These are phyloP conservation scores for Didymellaceae sp. DNA, from an alignment of 2,329 filamentous ascomycete species.

Conservation along the genomic window DNA sequence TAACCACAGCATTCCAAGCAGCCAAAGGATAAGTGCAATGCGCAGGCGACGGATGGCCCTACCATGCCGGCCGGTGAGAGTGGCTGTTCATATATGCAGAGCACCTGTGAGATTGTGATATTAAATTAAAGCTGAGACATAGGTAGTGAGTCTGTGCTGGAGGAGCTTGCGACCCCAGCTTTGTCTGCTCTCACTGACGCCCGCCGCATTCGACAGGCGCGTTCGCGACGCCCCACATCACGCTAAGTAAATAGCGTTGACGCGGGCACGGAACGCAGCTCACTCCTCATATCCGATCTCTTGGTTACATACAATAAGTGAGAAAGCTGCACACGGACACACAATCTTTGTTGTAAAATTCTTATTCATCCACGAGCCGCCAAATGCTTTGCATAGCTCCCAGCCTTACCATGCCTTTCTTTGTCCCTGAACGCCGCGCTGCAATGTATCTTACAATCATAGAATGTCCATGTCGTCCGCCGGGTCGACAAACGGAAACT, in stretches of 20 bases:
- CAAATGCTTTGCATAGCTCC: constrained; percentile 2
- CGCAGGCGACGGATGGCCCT: not conserved
- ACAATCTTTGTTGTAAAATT: not conserved
- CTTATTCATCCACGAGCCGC: not conserved
- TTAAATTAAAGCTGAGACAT: not conserved
- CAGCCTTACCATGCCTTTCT: constrained; percentile 1
- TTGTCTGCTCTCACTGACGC: not conserved
- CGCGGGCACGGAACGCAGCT: constrained; percentile 4
- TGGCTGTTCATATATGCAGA: not conserved
- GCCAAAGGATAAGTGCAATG: not conserved
- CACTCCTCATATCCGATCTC: not conserved
- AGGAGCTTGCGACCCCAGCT: not conserved
- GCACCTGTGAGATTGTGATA: not conserved
- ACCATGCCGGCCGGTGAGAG: constrained; percentile 16
- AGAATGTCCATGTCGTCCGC: constrained; percentile 48
- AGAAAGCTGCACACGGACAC: too few relatives aligned
- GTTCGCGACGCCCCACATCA: constrained; percentile 11
- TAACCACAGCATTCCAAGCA: constrained; percentile 5
- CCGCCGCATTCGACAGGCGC: constrained; percentile 8
- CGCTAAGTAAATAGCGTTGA: not conserved
- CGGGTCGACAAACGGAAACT: constrained; percentile 74
- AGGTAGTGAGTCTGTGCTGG: not conserved
- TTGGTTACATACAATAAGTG: too few relatives aligned
- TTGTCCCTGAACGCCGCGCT: constrained; percentile 30
- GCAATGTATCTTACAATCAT: constrained; percentile 29